Evolutionary conservation across 441 rosid species (phyloP).

Genomic region (Monsonia emarginata): DNA sequence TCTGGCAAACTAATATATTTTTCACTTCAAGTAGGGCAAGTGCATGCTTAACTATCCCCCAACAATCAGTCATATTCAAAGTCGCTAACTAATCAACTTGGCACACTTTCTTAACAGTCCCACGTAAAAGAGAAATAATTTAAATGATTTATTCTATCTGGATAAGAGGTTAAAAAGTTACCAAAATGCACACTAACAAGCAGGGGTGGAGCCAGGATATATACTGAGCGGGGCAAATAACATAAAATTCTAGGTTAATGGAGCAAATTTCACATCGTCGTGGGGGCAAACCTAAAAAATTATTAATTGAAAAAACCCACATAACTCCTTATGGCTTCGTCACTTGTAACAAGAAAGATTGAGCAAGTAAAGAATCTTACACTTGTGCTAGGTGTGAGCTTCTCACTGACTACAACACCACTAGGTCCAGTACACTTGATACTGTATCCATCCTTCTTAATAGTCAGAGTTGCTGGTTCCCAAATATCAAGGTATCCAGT

Average conservation of each 20-base stretch:
- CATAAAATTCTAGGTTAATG: too few relatives aligned
- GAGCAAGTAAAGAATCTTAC: conserved; percentile 41
- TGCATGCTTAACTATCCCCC: background rate
- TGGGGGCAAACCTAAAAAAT: too few relatives aligned
- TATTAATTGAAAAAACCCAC: too few relatives aligned
- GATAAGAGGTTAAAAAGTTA: background rate
- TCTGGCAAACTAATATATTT: too few relatives aligned
- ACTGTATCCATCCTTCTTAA: conserved; percentile 75
- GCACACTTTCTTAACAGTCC: background rate
- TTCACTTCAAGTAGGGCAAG: background rate
- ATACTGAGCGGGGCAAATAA: too few relatives aligned
- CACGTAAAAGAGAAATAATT: background rate
- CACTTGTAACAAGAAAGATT: conserved; percentile 17
- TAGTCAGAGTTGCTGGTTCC: conserved; percentile 77
- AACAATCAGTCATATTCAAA: background rate
- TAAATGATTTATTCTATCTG: background rate
- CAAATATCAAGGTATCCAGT: conserved; percentile 62
- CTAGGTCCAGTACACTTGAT: conserved; percentile 55
- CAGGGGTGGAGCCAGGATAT: too few relatives aligned
- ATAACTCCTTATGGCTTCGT: too few relatives aligned
- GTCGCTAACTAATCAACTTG: background rate
- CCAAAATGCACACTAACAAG: background rate
- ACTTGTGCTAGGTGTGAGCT: conserved; percentile 52
- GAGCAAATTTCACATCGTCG: too few relatives aligned
- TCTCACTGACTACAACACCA: conserved; percentile 55